Percentiles rank a stretch among this genome's conserved stretches.
Conservation (phyloP, 2,329 filamentous ascomycete genomes). For the Hypoxylon sp. region DNA sequence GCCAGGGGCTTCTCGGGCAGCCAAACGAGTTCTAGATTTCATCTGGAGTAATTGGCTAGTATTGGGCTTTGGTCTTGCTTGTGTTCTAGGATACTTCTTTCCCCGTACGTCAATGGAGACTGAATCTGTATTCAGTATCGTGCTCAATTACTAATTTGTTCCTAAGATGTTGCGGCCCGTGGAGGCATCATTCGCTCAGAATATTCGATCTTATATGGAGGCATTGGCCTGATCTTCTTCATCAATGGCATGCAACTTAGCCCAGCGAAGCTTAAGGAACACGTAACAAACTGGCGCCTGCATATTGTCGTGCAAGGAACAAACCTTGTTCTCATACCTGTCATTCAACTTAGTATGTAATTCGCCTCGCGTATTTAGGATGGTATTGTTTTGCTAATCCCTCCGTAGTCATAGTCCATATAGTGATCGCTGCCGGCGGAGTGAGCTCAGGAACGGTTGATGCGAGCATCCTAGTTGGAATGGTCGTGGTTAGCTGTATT, state of each 20-base stretch:
- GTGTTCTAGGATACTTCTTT: slow-evolving; percentile 52
- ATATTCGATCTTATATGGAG: slow-evolving; percentile 75
- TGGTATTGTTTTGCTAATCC: slow-evolving; percentile 20
- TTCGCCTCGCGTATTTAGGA: not conserved
- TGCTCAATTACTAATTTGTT: slow-evolving; percentile 27
- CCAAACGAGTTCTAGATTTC: slow-evolving; percentile 42
- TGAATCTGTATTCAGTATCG: slow-evolving; percentile 1
- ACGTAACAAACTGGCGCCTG: slow-evolving; percentile 75
- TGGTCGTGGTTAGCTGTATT: slow-evolving; percentile 75
- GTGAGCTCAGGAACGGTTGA: slow-evolving; percentile 70
- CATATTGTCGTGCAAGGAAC: slow-evolving; percentile 76
- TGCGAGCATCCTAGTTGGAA: slow-evolving; percentile 74
- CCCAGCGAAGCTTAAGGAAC: slow-evolving; percentile 70
- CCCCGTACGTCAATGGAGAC: slow-evolving; percentile 59
- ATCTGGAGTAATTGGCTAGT: slow-evolving; percentile 51
- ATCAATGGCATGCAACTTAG: slow-evolving; percentile 78
- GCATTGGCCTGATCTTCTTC: slow-evolving; percentile 77
- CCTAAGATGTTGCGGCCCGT: slow-evolving; percentile 61
- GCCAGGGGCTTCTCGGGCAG: slow-evolving; percentile 10
- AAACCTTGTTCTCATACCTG: slow-evolving; percentile 75
- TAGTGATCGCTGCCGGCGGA: slow-evolving; percentile 62
- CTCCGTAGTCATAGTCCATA: slow-evolving; percentile 60
- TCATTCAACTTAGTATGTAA: slow-evolving; percentile 67
- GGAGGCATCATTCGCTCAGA: slow-evolving; percentile 66
- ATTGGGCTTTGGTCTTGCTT: slow-evolving; percentile 51